Conservation (phyloP, 1,139 yeast genomes). For the Arxiozyma slooffiae region DNA sequence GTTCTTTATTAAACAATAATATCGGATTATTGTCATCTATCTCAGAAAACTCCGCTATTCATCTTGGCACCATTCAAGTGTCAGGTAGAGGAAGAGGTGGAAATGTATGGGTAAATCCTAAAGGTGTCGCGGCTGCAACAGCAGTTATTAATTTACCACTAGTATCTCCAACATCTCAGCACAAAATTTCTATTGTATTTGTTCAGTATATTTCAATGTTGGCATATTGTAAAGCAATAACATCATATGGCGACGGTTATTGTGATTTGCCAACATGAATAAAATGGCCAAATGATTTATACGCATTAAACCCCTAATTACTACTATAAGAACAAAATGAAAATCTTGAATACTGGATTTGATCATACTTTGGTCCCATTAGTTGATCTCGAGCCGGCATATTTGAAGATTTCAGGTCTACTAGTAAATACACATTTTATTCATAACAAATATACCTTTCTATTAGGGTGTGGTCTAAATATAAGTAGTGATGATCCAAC, state of each 20-base stretch:
- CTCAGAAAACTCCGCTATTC: conserved; percentile 25
- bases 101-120: conserved; percentile 90
- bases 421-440: conserved; percentile 69
- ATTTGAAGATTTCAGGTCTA: conserved; percentile 75
- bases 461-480: conserved; percentile 83
- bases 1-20: conserved; percentile 66
- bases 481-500: conserved; percentile 85
- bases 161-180: conserved; percentile 28
- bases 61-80: conserved; percentile 70
- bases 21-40: conserved; percentile 40
- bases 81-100: conserved; percentile 94
- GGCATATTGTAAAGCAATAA: conserved; percentile 72
- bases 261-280: conserved; percentile 67
- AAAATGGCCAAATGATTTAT: conserved; percentile 97
- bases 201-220: conserved; percentile 78
- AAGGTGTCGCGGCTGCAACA: conserved; percentile 82
- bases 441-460: conserved; percentile 48
- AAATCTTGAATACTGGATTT: conserved; percentile 15
- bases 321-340: conserved; percentile 26
- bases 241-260: conserved; percentile 56
- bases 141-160: conserved; percentile 54
- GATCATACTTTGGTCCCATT: conserved; percentile 18
- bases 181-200: conserved; percentile 50
- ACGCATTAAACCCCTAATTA: conserved; percentile 60
- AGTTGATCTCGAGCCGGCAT: conserved; percentile 39